Percentiles rank a stretch among this genome's conserved stretches.
These are phyloP conservation scores for Lentinula sp. DNA, from an alignment of 768 basidiomycete species.

Conservation along the genomic window DNA sequence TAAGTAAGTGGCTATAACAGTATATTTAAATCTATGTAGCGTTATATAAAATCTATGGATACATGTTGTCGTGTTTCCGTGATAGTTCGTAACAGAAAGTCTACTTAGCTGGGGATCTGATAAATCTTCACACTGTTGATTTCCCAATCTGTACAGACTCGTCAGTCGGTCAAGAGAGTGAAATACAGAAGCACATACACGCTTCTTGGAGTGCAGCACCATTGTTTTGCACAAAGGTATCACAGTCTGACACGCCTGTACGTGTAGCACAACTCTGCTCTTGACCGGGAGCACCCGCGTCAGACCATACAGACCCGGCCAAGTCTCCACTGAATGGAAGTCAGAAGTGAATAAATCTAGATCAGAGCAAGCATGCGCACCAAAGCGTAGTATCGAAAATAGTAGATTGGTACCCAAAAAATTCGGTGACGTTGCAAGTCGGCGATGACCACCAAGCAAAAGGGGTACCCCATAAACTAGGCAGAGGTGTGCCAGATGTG, in stretches of 20 bases:
- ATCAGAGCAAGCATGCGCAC: slow-evolving; percentile 29
- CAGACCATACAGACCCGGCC: slow-evolving; percentile 74
- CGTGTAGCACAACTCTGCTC: slow-evolving; percentile 77
- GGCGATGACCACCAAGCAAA: slow-evolving; percentile 76
- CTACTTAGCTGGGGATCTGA: slow-evolving; percentile 6
- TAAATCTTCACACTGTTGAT: slow-evolving; percentile 72
- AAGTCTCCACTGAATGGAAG: slow-evolving; percentile 66
- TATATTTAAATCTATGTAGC: not conserved
- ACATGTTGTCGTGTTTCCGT: not conserved
- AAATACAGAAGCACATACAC: slow-evolving; percentile 45
- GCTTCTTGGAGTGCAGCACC: slow-evolving; percentile 70
- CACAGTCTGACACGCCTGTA: slow-evolving; percentile 79
- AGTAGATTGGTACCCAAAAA: slow-evolving; percentile 68
- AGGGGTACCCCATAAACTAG: slow-evolving; percentile 70
- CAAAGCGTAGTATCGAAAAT: slow-evolving; percentile 89
- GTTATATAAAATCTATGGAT: not conserved
- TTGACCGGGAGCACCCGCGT: slow-evolving; percentile 76
- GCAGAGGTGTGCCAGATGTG: slow-evolving; percentile 57
- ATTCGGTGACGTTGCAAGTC: slow-evolving; percentile 69
- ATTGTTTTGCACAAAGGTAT: slow-evolving; percentile 65
- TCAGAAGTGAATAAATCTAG: not conserved
- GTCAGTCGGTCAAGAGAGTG: not conserved
- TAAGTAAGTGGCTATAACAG: not conserved
- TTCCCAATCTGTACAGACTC: slow-evolving; percentile 63
- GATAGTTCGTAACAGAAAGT: not conserved